Percentiles rank a stretch among this genome's conserved stretches.
phyloP scores from a whole-genome alignment of 805 yeast species.

The Nakazawaea wickerhamii region DNA sequence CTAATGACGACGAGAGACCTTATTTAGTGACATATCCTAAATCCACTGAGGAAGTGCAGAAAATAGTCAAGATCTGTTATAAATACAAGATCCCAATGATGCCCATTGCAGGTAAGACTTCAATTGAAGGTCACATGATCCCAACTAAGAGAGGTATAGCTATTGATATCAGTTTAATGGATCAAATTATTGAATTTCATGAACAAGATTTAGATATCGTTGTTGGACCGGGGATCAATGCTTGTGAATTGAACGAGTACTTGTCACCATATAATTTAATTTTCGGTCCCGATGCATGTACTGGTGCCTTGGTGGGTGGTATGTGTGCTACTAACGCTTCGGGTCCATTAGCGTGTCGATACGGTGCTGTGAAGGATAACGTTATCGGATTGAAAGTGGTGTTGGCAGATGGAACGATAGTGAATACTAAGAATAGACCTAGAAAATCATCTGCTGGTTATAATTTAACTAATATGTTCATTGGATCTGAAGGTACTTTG shows the following conservation, averaged over 20 bases:
- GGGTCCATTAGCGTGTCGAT: slow-evolving; percentile 73
- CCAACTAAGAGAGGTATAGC: slow-evolving; percentile 63
- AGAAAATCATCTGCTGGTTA: slow-evolving; percentile 78
- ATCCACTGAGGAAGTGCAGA: slow-evolving; percentile 61
- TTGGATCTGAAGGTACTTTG: slow-evolving; percentile 76
- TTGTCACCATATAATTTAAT: slow-evolving; percentile 44
- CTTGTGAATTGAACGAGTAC: slow-evolving; percentile 63
- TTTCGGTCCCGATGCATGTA: slow-evolving; percentile 77
- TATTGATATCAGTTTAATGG: slow-evolving; percentile 57
- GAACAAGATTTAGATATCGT: slow-evolving; percentile 63
- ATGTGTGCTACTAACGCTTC: slow-evolving; percentile 75
- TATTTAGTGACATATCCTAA: slow-evolving; percentile 55
- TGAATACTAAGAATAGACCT: slow-evolving; percentile 71
- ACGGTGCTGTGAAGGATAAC: slow-evolving; percentile 78
- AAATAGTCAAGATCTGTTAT: slow-evolving; percentile 56
- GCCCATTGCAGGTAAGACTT: slow-evolving; percentile 77
- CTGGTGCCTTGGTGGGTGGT: slow-evolving; percentile 78
- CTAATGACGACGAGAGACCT: slow-evolving; percentile 26
- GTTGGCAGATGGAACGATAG: slow-evolving; percentile 71
- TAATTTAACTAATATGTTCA: slow-evolving; percentile 66
- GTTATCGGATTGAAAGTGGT: slow-evolving; percentile 67
- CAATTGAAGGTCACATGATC: slow-evolving; percentile 76
- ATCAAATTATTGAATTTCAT: slow-evolving; percentile 50
- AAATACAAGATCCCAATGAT: slow-evolving; percentile 60
- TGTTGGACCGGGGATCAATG: slow-evolving; percentile 76